Evolutionary conservation across 1,284 basidiomycete species (phyloP).

Genomic region (Chiua sp.): DNA sequence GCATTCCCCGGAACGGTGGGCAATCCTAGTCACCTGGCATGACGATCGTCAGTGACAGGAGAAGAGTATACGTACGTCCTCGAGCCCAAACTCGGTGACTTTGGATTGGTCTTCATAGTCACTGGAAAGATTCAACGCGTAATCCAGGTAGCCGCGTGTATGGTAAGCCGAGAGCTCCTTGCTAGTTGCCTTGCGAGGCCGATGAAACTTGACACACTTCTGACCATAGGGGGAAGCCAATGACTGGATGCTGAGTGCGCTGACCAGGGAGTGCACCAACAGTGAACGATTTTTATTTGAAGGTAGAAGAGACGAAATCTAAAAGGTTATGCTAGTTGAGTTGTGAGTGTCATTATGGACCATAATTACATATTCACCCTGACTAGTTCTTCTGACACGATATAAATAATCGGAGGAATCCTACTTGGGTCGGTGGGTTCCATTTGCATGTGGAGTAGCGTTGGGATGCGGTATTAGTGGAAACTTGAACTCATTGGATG

Average conservation of each 20-base stretch:
- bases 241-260: conserved; percentile 60
- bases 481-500: too few species aligned
- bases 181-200: conserved; percentile 55
- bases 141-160: conserved; percentile 60
- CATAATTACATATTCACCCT: conserved; percentile 40
- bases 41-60: neutral
- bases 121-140: conserved; percentile 47
- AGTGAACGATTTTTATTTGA: conserved; percentile 84
- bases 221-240: conserved; percentile 30
- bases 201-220: conserved; percentile 48
- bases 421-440: neutral
- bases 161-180: conserved; percentile 64
- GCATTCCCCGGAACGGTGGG: conserved; percentile 74
- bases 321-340: conserved; percentile 6
- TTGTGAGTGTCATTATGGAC: neutral
- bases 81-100: conserved; percentile 61
- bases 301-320: conserved; percentile 77
- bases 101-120: conserved; percentile 19
- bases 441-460: neutral
- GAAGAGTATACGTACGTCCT: conserved; percentile 56
- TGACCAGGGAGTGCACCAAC: conserved; percentile 78
- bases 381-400: conserved; percentile 63
- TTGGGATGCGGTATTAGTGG: too few species aligned
- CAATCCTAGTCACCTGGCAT: conserved; percentile 66
- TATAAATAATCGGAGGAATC: conserved; percentile 46